A percentile compares a stretch with the other conserved stretches of the same genome.
Evolutionary conservation across 2,329 filamentous ascomycete species (phyloP).

Genomic region (Cyclaneusma minus): DNA sequence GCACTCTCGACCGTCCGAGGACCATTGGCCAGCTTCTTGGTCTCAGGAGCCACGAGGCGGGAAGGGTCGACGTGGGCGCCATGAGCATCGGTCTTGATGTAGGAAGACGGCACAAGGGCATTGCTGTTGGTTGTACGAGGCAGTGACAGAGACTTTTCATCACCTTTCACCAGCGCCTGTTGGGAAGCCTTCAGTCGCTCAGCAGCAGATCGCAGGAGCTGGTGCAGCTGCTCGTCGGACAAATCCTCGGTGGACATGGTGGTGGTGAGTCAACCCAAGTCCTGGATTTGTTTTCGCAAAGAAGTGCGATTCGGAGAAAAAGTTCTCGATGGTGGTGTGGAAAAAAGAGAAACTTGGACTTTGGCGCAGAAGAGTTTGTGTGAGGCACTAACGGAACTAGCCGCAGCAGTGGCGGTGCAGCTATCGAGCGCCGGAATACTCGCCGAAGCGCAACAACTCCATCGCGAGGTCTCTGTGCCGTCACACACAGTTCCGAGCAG

Average conservation of each 20-base stretch:
- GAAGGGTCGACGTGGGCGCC: constrained; percentile 36
- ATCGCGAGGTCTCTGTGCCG: too few species aligned
- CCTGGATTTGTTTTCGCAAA: too few species aligned
- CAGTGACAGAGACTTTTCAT: constrained; percentile 15
- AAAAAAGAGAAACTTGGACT: too few species aligned
- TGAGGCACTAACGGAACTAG: too few species aligned
- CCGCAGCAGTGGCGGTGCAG: too few species aligned
- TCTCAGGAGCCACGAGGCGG: constrained; percentile 29
- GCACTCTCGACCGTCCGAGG: constrained; percentile 37
- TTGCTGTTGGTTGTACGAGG: background rate
- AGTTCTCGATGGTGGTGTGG: too few species aligned
- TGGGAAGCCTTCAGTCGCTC: constrained; percentile 27
- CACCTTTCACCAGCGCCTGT: constrained; percentile 15
- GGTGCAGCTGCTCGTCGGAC: constrained; percentile 46
- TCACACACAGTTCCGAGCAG: too few species aligned
- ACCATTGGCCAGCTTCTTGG: constrained; percentile 29
- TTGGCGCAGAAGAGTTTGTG: too few species aligned
- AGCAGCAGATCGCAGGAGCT: constrained; percentile 48
- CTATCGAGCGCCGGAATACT: too few species aligned
- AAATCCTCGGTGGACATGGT: constrained; percentile 26
- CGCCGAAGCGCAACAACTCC: too few species aligned
- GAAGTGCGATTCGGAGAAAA: too few species aligned
- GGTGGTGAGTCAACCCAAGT: too few species aligned
- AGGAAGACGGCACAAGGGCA: constrained; percentile 26
- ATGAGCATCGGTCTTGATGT: constrained; percentile 34